Conservation (phyloP, 352 stramenopile species). For the Pythium plurisporium region DNA sequence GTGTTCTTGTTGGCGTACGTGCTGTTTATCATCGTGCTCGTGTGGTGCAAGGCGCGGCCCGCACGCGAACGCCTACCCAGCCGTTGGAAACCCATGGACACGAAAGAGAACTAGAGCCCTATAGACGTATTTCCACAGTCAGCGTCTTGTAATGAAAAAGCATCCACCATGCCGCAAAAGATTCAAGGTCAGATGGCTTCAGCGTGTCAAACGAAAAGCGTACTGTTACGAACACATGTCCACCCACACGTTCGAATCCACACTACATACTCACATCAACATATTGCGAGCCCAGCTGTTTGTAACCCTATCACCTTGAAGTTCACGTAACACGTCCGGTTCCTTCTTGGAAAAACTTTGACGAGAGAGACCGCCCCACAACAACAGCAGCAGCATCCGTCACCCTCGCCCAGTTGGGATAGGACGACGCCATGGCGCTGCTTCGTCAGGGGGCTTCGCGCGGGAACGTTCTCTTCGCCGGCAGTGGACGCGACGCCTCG, state of each 20-base stretch:
- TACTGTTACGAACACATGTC: neutral
- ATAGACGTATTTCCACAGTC: too few relatives aligned
- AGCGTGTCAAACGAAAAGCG: too few relatives aligned
- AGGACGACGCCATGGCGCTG: slow-evolving; percentile 16
- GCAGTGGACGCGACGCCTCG: slow-evolving; percentile 5
- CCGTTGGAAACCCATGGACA: slow-evolving; percentile 73
- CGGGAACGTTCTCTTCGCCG: slow-evolving; percentile 8
- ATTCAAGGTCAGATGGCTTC: too few relatives aligned
- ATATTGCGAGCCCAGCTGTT: neutral
- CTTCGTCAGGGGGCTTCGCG: slow-evolving; percentile 16
- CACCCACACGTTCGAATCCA: neutral
- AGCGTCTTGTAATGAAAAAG: too few relatives aligned
- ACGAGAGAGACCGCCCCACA: slow-evolving; percentile 11
- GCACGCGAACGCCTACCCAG: slow-evolving; percentile 70
- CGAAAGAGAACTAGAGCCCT: slow-evolving; percentile 52
- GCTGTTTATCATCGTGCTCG: slow-evolving; percentile 59
- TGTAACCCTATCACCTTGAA: slow-evolving; percentile 24
- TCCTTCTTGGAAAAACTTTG: slow-evolving; percentile 13
- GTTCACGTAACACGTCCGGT: slow-evolving; percentile 17
- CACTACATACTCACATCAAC: neutral
- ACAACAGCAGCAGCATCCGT: too few relatives aligned
- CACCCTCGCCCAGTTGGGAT: too few relatives aligned
- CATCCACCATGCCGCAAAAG: too few relatives aligned
- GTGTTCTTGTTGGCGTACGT: slow-evolving; percentile 66
- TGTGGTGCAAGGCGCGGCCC: slow-evolving; percentile 73